Conservation (phyloP, 2,329 filamentous ascomycete species). For the Lasiodiplodia sp. region DNA sequence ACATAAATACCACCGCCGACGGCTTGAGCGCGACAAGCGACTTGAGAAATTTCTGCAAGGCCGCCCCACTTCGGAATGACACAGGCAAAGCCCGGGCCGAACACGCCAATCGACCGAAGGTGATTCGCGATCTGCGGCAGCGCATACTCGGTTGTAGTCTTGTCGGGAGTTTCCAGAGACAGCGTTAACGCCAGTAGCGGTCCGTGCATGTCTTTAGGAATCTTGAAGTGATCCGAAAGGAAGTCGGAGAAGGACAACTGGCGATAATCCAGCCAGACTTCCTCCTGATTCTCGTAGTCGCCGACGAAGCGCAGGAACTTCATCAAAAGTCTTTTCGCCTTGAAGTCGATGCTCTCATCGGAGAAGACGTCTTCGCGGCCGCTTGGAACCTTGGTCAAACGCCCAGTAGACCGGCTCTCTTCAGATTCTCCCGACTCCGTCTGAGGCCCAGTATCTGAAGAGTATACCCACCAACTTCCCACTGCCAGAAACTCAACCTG, state of each 20-base stretch:
- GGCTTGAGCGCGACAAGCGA: conserved; percentile 86
- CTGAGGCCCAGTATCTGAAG: conserved; percentile 38
- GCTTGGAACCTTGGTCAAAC: conserved; percentile 78
- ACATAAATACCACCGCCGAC: conserved; percentile 93
- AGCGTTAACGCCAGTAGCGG: conserved; percentile 76
- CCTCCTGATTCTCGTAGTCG: conserved; percentile 69
- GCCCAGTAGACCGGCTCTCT: not conserved
- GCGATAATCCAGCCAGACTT: conserved; percentile 66
- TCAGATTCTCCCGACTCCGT: conserved; percentile 26
- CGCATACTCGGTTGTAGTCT: conserved; percentile 71
- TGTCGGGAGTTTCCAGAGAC: conserved; percentile 64
- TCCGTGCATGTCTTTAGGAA: conserved; percentile 70
- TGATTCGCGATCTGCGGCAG: conserved; percentile 79
- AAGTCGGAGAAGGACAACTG: conserved; percentile 65
- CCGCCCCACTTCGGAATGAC: conserved; percentile 95
- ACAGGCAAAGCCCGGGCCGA: conserved; percentile 87
- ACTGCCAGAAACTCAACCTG: conserved; percentile 95
- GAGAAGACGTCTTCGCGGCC: conserved; percentile 92
- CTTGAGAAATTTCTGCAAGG: conserved; percentile 86
- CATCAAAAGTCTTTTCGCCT: conserved; percentile 86
- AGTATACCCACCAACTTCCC: conserved; percentile 86
- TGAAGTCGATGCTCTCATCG: conserved; percentile 75
- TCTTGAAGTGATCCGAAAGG: conserved; percentile 60
- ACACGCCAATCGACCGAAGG: conserved; percentile 83
- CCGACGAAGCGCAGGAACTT: conserved; percentile 91